A percentile compares a stretch with the other conserved stretches of the same genome.
Conservation (phyloP, 2,329 filamentous ascomycete genomes). For the Aureobasidium vineae region DNA sequence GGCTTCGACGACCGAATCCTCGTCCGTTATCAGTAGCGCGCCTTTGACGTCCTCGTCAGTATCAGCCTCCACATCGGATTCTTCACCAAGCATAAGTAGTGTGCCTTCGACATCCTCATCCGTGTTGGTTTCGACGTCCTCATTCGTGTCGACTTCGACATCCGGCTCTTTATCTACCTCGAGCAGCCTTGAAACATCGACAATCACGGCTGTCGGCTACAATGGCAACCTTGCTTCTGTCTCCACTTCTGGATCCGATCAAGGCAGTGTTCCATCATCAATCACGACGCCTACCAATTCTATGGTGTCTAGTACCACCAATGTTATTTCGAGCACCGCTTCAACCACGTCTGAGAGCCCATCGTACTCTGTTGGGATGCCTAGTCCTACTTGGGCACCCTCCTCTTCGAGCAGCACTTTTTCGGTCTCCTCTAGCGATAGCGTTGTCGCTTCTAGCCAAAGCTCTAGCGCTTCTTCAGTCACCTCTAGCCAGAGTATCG, state of each 20-base stretch:
- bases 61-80: no score
- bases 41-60: no score
- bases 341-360: background rate
- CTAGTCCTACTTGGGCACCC: conserved; percentile 9
- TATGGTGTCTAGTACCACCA: background rate
- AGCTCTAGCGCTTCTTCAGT: background rate
- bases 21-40: no score
- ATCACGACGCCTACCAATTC: background rate
- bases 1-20: no score
- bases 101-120: no score
- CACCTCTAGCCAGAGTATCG: background rate
- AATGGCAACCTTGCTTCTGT: background rate
- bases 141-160: no score
- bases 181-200: background rate
- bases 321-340: background rate
- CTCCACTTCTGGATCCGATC: background rate
- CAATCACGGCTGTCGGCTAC: background rate
- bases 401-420: background rate
- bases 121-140: no score
- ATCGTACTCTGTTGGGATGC: conserved; percentile 1
- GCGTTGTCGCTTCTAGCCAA: background rate
- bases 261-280: background rate
- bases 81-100: no score
- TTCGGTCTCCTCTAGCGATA: background rate
- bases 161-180: background rate